Evolutionary conservation across 2,329 filamentous ascomycete species (phyloP).

Genomic region (Mycosphaerella arachidis): DNA sequence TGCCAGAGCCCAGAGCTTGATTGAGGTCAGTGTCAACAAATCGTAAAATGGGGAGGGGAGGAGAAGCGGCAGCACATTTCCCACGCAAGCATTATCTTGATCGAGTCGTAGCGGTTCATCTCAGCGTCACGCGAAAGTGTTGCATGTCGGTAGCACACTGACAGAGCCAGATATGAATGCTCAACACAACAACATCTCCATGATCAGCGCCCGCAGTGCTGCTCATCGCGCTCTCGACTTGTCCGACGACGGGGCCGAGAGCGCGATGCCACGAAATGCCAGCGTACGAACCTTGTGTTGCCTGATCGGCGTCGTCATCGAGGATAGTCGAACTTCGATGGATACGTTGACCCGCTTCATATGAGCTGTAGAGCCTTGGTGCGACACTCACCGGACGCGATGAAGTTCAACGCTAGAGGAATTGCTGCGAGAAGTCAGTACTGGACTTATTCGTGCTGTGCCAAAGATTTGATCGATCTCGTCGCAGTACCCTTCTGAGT

Average conservation of each 20-base stretch:
- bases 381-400: slow-evolving; percentile 78
- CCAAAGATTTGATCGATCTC: neutral
- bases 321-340: neutral
- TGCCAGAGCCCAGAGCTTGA: slow-evolving; percentile 74
- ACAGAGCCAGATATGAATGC: neutral
- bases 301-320: neutral
- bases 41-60: slow-evolving; percentile 40
- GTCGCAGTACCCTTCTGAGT: slow-evolving; percentile 72
- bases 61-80: slow-evolving; percentile 85
- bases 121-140: slow-evolving; percentile 63
- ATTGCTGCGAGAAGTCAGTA: slow-evolving; percentile 52
- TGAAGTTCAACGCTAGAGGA: slow-evolving; percentile 81
- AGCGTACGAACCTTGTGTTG: slow-evolving; percentile 19
- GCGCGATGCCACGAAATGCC: slow-evolving; percentile 16
- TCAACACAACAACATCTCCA: slow-evolving; percentile 31
- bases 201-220: slow-evolving; percentile 80
- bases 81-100: slow-evolving; percentile 99
- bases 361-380: slow-evolving; percentile 5
- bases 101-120: slow-evolving; percentile 95
- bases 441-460: slow-evolving; percentile 29
- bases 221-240: slow-evolving; percentile 12
- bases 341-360: slow-evolving; percentile 6
- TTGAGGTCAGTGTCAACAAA: slow-evolving; percentile 16
- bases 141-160: neutral
- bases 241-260: neutral